Evolutionary conservation across 768 basidiomycete species (phyloP).

Genomic region (Scleroderma bovista): DNA sequence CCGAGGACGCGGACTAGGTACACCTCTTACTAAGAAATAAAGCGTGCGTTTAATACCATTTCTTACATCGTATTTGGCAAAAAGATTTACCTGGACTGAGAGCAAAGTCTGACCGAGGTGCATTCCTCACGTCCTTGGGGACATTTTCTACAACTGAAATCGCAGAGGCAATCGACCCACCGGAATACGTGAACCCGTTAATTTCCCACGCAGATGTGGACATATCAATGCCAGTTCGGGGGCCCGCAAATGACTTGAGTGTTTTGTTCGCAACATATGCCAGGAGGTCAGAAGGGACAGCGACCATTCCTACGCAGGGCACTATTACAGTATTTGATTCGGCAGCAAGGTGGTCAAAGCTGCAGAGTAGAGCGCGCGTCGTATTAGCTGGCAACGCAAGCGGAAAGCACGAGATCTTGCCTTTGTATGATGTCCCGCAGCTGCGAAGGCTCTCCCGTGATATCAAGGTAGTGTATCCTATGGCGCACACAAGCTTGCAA

Average conservation of each 20-base stretch:
- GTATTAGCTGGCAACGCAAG: too few species aligned
- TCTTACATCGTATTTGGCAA: not conserved
- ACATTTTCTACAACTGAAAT: constrained; percentile 27
- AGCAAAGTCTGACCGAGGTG: constrained; percentile 32
- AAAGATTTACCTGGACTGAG: constrained; percentile 38
- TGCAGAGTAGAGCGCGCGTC: constrained; percentile 22
- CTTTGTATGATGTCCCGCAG: constrained; percentile 53
- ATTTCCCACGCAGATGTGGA: too few species aligned
- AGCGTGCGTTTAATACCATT: not conserved
- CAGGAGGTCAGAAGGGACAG: constrained; percentile 67
- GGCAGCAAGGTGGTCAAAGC: constrained; percentile 67
- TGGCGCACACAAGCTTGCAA: constrained; percentile 72
- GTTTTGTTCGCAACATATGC: constrained; percentile 67
- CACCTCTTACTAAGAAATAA: constrained; percentile 26
- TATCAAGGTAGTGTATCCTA: constrained; percentile 81
- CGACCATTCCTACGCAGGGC: constrained; percentile 74
- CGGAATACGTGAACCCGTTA: constrained; percentile 31
- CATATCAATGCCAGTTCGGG: too few species aligned
- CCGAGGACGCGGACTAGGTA: constrained; percentile 20
- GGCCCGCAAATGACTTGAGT: too few species aligned
- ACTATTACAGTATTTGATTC: constrained; percentile 72
- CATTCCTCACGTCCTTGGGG: constrained; percentile 22
- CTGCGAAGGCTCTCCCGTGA: constrained; percentile 71
- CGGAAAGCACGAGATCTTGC: constrained; percentile 30
- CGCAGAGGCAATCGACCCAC: constrained; percentile 33